Conservation (phyloP, 1,284 basidiomycete genomes). For the Trichosporon ovoides region DNA sequence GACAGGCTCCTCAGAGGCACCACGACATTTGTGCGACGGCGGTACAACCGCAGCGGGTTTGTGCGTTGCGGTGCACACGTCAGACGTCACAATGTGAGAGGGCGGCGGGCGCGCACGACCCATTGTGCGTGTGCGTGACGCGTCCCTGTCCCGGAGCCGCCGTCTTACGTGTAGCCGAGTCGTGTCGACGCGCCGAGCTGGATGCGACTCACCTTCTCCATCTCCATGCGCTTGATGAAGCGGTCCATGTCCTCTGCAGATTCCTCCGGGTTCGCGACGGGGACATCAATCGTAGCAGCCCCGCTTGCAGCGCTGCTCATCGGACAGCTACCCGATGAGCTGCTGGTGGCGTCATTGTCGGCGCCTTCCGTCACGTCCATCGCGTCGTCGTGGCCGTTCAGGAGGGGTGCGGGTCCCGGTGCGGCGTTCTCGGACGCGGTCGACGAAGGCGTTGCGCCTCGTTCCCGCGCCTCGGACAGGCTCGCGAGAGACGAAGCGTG, state of each 20-base stretch:
- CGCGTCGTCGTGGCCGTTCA: conserved; percentile 3
- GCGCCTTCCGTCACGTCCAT: conserved; percentile 2
- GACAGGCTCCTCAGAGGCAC: neutral
- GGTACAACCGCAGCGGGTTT: neutral
- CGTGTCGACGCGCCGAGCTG: neutral
- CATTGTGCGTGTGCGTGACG: neutral
- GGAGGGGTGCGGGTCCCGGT: neutral
- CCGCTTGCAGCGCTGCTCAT: conserved; percentile 9
- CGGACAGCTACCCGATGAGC: conserved; percentile 6
- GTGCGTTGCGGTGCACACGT: neutral
- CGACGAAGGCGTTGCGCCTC: neutral
- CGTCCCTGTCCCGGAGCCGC: neutral
- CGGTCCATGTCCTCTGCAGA: conserved; percentile 35
- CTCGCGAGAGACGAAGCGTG: neutral
- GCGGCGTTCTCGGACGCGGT: neutral
- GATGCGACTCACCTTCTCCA: conserved; percentile 44
- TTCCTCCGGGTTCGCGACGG: conserved; percentile 13
- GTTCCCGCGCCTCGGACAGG: neutral
- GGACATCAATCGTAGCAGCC: conserved; percentile 4
- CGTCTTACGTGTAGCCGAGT: conserved; percentile 3
- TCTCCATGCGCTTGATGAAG: conserved; percentile 40
- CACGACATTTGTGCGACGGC: neutral
- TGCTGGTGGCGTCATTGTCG: conserved; percentile 10
- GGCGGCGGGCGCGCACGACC: neutral
- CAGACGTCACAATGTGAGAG: too few species aligned